Evolutionary conservation across 495 filamentous ascomycete genomes (phyloP).

Genomic region (Trypethelium eluteriae): DNA sequence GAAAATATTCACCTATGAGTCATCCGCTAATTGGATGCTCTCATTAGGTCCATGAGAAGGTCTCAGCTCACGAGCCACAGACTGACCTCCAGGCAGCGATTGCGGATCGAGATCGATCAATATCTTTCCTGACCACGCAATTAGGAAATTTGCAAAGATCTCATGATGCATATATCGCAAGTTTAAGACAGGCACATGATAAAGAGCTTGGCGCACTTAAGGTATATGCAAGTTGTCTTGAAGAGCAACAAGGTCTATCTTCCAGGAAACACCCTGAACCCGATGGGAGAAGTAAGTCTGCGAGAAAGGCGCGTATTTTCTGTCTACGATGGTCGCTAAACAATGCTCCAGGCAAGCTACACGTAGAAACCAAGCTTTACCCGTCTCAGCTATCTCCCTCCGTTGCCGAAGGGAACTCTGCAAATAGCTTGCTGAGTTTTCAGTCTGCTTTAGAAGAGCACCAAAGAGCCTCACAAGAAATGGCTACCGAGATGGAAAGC

Average conservation of each 20-base stretch:
- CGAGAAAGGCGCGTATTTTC: neutral
- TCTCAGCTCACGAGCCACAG: slow-evolving; percentile 20
- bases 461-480: slow-evolving; percentile 18
- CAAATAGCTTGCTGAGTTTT: slow-evolving; percentile 12
- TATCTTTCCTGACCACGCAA: slow-evolving; percentile 23
- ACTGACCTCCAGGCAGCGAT: neutral
- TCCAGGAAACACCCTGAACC: neutral
- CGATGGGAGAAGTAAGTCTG: neutral
- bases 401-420: slow-evolving; percentile 12
- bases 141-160: slow-evolving; percentile 26
- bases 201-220: slow-evolving; percentile 29
- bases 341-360: slow-evolving; percentile 8
- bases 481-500: slow-evolving; percentile 15
- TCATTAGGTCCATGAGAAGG: slow-evolving; percentile 21
- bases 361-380: slow-evolving; percentile 13
- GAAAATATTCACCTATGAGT: neutral
- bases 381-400: neutral
- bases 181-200: slow-evolving; percentile 27
- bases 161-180: slow-evolving; percentile 32
- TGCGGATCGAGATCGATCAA: slow-evolving; percentile 6
- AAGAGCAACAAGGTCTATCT: slow-evolving; percentile 22
- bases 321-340: neutral
- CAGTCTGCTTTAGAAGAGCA: slow-evolving; percentile 13
- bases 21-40: slow-evolving; percentile 15
- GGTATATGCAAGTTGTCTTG: slow-evolving; percentile 29